Base-by-base conservation (phyloP, 1,139 yeast species). In the Protomyces pachydermus region DNA sequence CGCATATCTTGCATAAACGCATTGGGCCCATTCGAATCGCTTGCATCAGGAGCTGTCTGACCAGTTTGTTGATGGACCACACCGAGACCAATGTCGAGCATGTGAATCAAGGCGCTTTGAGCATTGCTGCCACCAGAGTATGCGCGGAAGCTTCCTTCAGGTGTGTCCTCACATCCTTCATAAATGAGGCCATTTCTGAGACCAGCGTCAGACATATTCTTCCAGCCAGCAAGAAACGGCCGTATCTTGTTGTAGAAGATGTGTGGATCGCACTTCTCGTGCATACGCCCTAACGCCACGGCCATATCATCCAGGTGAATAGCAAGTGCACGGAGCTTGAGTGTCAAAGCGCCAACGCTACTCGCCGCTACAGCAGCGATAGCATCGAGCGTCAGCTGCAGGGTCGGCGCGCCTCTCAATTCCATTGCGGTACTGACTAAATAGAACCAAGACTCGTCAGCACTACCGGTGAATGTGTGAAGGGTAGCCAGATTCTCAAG, bases 81-180 rank as follows among this genome's bases (percentile, higher is more conserved):
- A 55, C 84, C 84, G 53, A 91, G 79, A 16, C 90, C 74, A 34
- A 89, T 82, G 73, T 91, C 98, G 68, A 91, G 78, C 51, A 90
- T 87, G 75, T 91, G 97, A 67, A 91, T 88, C 69, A 91, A 79
- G 1, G 97, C 89, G 57, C 93, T 85, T 75, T 91, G 98, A 0
- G 97, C 97, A 73, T 91, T 91, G 12, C 96, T 88, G 0, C 98
- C 98, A 28, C 98, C 98, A 5, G 96, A 81, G 73, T 82, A 88
- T 37, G 80, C 75, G 67, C 88, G 79, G 64, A 84, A 86, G 25
- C 71, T 75, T 1, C 75, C 70, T 35, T 67, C 69, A 23, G 63
- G 62, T 2, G 64, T 63, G 67, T 87, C 91, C 64, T 82, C 78
- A 38, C 67, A 65, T 28, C 67, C 64, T 42, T 64, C 63, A 38